Evolutionary conservation across 2,329 filamentous ascomycete species (phyloP).

Genomic region (Neofusicoccum kwambonambiense): DNA sequence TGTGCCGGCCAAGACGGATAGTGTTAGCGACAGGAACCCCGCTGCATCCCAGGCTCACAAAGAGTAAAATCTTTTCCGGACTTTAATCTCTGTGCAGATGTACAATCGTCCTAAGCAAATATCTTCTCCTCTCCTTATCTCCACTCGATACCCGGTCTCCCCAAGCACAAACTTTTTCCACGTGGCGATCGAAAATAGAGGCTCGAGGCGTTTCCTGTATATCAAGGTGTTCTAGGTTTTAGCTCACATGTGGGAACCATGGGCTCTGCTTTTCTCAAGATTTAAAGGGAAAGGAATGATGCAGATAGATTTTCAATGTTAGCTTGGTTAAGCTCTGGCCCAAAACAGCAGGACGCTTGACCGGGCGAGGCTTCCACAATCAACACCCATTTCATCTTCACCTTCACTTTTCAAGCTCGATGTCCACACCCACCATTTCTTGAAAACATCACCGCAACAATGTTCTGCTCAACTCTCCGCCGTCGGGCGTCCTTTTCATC

Average conservation of each 20-base stretch:
- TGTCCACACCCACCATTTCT: background rate
- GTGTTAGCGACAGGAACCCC: background rate
- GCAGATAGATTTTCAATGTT: background rate
- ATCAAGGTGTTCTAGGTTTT: background rate
- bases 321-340: background rate
- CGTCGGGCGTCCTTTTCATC: constrained; percentile 39
- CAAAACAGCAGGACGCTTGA: background rate
- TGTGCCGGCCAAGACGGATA: background rate
- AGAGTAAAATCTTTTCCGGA: background rate
- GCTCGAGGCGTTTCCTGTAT: background rate
- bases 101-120: background rate
- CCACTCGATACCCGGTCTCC: constrained; percentile 12
- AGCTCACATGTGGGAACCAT: background rate
- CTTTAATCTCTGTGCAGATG: background rate
- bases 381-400: background rate
- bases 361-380: background rate
- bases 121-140: background rate
- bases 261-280: too few species aligned
- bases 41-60: background rate
- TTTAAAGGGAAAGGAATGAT: too few species aligned
- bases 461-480: constrained; percentile 45
- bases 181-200: background rate
- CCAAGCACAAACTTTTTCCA: background rate
- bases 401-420: background rate
- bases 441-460: constrained; percentile 16